These are phyloP conservation scores for Penicillium sp. DNA, from an alignment of 2,329 filamentous ascomycete species.

Conservation along the genomic window DNA sequence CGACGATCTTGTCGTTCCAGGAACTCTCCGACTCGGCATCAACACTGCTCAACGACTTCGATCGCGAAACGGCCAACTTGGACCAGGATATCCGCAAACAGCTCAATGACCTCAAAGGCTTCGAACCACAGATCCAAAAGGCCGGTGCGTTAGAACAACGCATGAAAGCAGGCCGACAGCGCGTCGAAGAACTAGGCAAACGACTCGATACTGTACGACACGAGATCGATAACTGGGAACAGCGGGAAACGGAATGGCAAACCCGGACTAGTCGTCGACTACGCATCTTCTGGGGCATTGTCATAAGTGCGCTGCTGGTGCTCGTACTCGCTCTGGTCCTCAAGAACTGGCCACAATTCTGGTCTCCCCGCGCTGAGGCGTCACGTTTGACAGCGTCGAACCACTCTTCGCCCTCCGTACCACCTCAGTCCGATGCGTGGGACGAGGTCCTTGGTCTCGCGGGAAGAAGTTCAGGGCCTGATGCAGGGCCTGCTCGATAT, in stretches of 20 bases:
- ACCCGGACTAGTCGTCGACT: conserved; percentile 37
- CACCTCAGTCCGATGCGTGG: conserved; percentile 5
- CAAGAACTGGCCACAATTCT: conserved; percentile 23
- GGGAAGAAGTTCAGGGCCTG: background rate
- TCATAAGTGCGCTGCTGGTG: conserved; percentile 27
- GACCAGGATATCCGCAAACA: conserved; percentile 39
- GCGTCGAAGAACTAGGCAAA: conserved; percentile 36
- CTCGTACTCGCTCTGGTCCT: conserved; percentile 30
- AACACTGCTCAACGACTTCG: conserved; percentile 38
- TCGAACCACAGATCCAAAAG: conserved; percentile 37
- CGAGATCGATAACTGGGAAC: conserved; percentile 44
- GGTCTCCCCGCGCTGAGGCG: background rate
- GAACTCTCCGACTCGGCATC: conserved; percentile 38
- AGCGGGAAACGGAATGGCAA: conserved; percentile 44
- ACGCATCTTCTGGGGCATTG: conserved; percentile 38
- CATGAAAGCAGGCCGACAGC: conserved; percentile 36
- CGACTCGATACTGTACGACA: conserved; percentile 40
- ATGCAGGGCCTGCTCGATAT: conserved; percentile 11
- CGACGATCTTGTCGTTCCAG: conserved; percentile 42
- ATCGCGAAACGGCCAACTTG: conserved; percentile 34
- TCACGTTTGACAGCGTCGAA: conserved; percentile 13
- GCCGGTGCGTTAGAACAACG: conserved; percentile 39
- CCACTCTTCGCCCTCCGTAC: conserved; percentile 11
- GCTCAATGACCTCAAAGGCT: conserved; percentile 37
- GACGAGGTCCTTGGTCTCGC: background rate